Evolutionary conservation across 1,139 yeast genomes (phyloP), one percentile per base, ranked within the genome.

Genomic region (Sugiyamaella novakii): DNA sequence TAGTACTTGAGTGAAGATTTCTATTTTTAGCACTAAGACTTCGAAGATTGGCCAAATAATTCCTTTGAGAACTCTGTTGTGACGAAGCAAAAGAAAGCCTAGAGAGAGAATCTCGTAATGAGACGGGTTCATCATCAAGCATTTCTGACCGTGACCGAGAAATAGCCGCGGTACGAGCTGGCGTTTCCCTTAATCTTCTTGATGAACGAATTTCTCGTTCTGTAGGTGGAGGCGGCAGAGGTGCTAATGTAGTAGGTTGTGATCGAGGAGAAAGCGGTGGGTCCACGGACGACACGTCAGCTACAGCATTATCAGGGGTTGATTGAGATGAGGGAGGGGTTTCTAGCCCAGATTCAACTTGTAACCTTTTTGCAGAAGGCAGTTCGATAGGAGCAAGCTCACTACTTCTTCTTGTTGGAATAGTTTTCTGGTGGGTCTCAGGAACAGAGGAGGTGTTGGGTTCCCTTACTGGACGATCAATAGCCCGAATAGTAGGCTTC

Each of bases 181-280:
- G 24, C 3, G 27, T 25, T 14, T 42, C 46, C 22, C 40, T 22
- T 34, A 42, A 25, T 17, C 46, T 15, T 24, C 39, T 27, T 15
- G 39, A 25, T 3, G 46, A 22, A n/a, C 46, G 46, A 5, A 38
- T 42, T 25, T 33, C 34, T 2, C 46, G 31, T n/a, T 29, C 43
- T 15, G 46, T 22, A 2, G 25, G 25, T 11, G 29, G 27, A 22
- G 45, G 19, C 8, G 22, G 12, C 6, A 12, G 22, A 41, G 38
- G 10, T 18, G 34, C 37, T 29, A 12, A 11, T 3, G 36, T 12
- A 15, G 38, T 38, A 17, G 46, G 27, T 17, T 42, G 46, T 7
- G 46, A 42, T 19, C 31, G 46, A 33, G 46, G 46, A 12, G 46
- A 42, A 25, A 42, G 46, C 14, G 46, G 46, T 8, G 33, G 18